Evolutionary conservation across 441 rosid genomes (phyloP).

Genomic region (Adansonia rubrostipa): DNA sequence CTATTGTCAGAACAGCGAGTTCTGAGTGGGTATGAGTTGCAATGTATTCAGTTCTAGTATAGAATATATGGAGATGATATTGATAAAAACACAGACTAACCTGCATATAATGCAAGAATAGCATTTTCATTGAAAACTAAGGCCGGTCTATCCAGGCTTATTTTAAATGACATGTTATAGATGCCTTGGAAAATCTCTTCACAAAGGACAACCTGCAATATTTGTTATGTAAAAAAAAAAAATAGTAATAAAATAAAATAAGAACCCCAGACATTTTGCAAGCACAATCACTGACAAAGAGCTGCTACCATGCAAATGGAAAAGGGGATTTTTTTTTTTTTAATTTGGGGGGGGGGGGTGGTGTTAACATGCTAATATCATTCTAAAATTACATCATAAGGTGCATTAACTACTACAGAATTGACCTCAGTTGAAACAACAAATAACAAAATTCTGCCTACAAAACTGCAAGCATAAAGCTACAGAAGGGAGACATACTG

Average conservation of each 20-base stretch:
- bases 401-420: neutral
- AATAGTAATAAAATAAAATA: neutral
- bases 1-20: neutral
- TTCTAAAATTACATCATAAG: neutral
- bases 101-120: conserved; percentile 58
- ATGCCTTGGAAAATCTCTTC: conserved; percentile 70
- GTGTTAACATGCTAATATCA: neutral
- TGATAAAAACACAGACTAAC: conserved; percentile 34
- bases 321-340: neutral
- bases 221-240: neutral
- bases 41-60: neutral
- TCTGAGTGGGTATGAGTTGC: conserved; percentile 1
- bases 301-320: neutral
- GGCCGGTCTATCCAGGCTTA: conserved; percentile 68
- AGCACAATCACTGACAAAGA: neutral
- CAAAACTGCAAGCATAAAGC: neutral
- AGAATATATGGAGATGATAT: neutral
- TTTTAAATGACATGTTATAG: conserved; percentile 59
- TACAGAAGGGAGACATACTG: neutral
- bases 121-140: conserved; percentile 63
- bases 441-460: neutral
- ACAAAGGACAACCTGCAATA: conserved; percentile 61
- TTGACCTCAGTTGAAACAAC: conserved; percentile 15
- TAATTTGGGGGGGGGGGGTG: too few relatives aligned
- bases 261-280: neutral